phyloP scores from a whole-genome alignment of 2,329 filamentous ascomycete species.

The Aspergillus brunneoviolaceus region DNA sequence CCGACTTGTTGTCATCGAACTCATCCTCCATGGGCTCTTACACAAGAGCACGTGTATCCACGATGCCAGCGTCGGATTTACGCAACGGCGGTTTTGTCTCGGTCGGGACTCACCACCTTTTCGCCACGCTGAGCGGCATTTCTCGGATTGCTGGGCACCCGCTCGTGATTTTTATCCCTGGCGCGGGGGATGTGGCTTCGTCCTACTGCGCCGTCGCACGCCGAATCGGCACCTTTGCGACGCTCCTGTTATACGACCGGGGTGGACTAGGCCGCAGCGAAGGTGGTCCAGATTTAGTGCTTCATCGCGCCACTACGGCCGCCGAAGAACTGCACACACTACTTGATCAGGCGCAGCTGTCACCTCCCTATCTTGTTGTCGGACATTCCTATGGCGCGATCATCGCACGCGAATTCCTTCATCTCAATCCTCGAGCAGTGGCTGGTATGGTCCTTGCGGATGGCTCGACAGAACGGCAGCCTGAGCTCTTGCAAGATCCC shows the following conservation, averaged over 20 bases:
- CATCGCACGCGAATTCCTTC: constrained; percentile 41
- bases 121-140: neutral
- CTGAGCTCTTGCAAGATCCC: constrained; percentile 31
- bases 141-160: constrained; percentile 25
- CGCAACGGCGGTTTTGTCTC: neutral
- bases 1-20: neutral
- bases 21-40: neutral
- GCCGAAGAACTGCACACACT: constrained; percentile 34
- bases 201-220: constrained; percentile 35
- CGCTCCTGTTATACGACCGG: constrained; percentile 39
- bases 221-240: constrained; percentile 28
- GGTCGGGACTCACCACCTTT: neutral
- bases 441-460: constrained; percentile 41
- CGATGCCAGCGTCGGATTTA: neutral
- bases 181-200: constrained; percentile 36
- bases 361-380: constrained; percentile 34
- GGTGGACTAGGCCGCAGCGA: constrained; percentile 40
- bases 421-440: constrained; percentile 30
- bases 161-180: constrained; percentile 35
- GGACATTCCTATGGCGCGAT: constrained; percentile 45
- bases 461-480: constrained; percentile 35
- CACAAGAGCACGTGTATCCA: neutral
- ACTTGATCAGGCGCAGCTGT: constrained; percentile 23
- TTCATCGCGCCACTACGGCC: constrained; percentile 24
- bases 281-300: constrained; percentile 12